Evolutionary conservation across 2,329 filamentous ascomycete species (phyloP).

Genomic region (Fusarium sp.): DNA sequence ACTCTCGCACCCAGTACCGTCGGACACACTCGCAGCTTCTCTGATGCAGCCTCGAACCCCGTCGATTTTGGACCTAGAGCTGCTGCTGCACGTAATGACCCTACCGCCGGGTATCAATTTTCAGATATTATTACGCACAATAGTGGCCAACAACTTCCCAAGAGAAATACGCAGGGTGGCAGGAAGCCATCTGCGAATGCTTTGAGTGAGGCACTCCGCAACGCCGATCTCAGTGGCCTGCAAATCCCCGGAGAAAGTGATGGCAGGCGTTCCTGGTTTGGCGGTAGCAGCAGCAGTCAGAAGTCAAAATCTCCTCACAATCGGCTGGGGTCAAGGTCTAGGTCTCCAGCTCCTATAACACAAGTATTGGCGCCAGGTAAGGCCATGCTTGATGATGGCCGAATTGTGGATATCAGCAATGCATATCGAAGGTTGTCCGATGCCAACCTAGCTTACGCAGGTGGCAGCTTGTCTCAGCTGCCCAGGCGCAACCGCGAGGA

Average conservation of each 20-base stretch:
- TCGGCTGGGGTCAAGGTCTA: slow-evolving; percentile 53
- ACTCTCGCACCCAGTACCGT: slow-evolving; percentile 30
- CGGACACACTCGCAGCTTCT: slow-evolving; percentile 58
- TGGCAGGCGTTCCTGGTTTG: slow-evolving; percentile 51
- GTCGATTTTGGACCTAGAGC: slow-evolving; percentile 53
- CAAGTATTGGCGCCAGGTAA: slow-evolving; percentile 43
- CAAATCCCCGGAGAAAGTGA: slow-evolving; percentile 57
- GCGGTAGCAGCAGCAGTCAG: slow-evolving; percentile 49
- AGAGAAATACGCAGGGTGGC: slow-evolving; percentile 58
- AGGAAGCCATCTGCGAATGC: slow-evolving; percentile 47
- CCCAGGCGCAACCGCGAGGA: slow-evolving; percentile 62
- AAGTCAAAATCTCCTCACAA: slow-evolving; percentile 63
- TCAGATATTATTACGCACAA: slow-evolving; percentile 64
- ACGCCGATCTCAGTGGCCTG: slow-evolving; percentile 58
- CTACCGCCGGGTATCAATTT: slow-evolving; percentile 67
- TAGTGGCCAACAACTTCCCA: slow-evolving; percentile 58
- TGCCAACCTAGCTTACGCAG: slow-evolving; percentile 70
- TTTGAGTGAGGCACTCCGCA: slow-evolving; percentile 64
- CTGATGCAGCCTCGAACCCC: slow-evolving; percentile 60
- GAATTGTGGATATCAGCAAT: slow-evolving; percentile 70
- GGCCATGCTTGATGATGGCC: slow-evolving; percentile 66
- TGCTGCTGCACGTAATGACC: slow-evolving; percentile 47
- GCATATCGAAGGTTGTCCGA: slow-evolving; percentile 78
- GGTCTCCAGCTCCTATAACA: slow-evolving; percentile 42
- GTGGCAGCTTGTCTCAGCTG: slow-evolving; percentile 68